These are phyloP conservation scores for Staphylotrichum tortipilum DNA, from an alignment of 495 filamentous ascomycete species.

Conservation along the genomic window DNA sequence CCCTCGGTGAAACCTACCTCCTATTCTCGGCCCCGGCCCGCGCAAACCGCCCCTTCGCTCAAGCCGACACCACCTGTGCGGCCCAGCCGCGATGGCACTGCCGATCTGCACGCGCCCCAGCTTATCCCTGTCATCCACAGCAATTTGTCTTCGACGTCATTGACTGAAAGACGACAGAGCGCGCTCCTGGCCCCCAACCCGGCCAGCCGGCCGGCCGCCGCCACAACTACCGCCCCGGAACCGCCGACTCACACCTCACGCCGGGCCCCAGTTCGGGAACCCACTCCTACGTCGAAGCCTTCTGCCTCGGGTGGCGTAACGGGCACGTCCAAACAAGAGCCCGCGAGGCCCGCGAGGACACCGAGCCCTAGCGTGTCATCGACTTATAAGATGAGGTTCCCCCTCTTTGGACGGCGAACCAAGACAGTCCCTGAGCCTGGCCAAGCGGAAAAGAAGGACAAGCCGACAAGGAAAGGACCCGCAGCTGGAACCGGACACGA, in stretches of 20 bases:
- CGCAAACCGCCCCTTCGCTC: slow-evolving; percentile 20
- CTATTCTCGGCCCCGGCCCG: slow-evolving; percentile 23
- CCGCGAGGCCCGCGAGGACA: slow-evolving; percentile 29
- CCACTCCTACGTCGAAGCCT: slow-evolving; percentile 30
- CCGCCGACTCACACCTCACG: slow-evolving; percentile 18
- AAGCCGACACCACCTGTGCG: slow-evolving; percentile 44
- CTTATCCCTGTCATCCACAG: slow-evolving; percentile 68
- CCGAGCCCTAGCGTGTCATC: slow-evolving; percentile 41
- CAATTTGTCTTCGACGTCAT: slow-evolving; percentile 52
- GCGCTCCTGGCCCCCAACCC: slow-evolving; percentile 27
- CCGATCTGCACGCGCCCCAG: slow-evolving; percentile 51
- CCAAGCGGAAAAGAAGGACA: slow-evolving; percentile 45
- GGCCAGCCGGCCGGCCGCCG: slow-evolving; percentile 21
- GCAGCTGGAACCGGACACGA: slow-evolving; percentile 91
- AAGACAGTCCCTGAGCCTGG: slow-evolving; percentile 53
- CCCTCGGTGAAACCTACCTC: slow-evolving; percentile 25
- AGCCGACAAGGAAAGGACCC: slow-evolving; percentile 65
- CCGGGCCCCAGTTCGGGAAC: slow-evolving; percentile 27
- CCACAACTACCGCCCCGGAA: slow-evolving; percentile 23
- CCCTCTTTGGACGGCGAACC: slow-evolving; percentile 65
- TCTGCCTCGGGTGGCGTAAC: slow-evolving; percentile 15
- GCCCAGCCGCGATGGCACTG: slow-evolving; percentile 75
- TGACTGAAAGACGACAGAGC: slow-evolving; percentile 36
- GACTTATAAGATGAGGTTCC: slow-evolving; percentile 51
- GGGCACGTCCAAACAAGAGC: slow-evolving; percentile 23